Evolutionary conservation across 73 alveolate species (phyloP).

Genomic region (Symbiodinium natans): DNA sequence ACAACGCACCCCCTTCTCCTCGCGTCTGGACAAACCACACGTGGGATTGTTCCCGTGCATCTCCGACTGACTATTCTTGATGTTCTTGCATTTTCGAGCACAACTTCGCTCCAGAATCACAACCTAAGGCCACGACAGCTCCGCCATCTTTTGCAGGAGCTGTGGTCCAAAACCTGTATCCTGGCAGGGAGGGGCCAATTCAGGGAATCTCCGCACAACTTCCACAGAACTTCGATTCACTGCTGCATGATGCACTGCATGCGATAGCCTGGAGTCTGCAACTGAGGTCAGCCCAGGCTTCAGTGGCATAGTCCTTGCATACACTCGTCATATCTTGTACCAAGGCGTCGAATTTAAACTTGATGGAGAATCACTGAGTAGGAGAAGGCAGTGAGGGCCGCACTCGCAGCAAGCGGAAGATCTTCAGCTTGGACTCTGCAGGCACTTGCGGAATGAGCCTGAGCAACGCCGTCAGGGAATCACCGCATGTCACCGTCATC

Average conservation of each 20-base stretch:
- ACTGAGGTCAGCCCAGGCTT: slow-evolving; percentile 59
- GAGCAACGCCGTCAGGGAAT: neutral
- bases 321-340: too few relatives aligned
- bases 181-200: neutral
- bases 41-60: too few relatives aligned
- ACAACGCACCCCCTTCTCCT: too few relatives aligned
- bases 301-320: slow-evolving; percentile 50
- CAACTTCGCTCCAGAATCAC: neutral
- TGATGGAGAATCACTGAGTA: too few relatives aligned
- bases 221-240: too few relatives aligned
- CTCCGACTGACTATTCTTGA: too few relatives aligned
- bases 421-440: slow-evolving; percentile 60
- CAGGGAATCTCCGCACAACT: too few relatives aligned
- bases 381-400: neutral
- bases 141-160: slow-evolving; percentile 34
- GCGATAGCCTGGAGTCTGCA: neutral
- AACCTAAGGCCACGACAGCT: neutral
- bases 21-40: too few relatives aligned
- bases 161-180: slow-evolving; percentile 12
- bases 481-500: neutral
- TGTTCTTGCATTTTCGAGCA: neutral
- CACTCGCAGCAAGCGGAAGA: slow-evolving; percentile 42
- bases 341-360: too few relatives aligned
- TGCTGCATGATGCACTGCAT: too few relatives aligned
- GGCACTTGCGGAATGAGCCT: slow-evolving; percentile 85